Percentiles rank a stretch among this genome's conserved stretches.
phyloP scores from a whole-genome alignment of 164 flowering plant genomes.

The Vitis riparia region DNA sequence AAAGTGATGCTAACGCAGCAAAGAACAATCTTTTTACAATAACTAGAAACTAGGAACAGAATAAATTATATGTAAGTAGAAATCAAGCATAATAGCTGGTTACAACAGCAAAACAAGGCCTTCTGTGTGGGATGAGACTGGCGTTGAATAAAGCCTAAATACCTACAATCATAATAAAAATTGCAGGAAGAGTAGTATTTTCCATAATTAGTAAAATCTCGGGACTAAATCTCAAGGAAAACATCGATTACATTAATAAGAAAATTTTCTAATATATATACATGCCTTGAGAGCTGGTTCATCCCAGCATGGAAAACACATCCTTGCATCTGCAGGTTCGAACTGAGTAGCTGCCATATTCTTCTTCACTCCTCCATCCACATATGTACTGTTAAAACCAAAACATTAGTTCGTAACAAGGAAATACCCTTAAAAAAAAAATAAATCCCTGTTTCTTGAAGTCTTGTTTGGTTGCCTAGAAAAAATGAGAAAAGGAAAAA shows the following conservation, averaged over 20 bases:
- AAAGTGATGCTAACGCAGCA: too few species aligned
- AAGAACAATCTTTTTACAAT: neutral
- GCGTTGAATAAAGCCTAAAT: neutral
- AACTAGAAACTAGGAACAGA: too few species aligned
- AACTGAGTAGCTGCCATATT: slow-evolving; percentile 41
- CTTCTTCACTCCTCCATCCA: slow-evolving; percentile 30
- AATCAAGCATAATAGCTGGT: too few species aligned
- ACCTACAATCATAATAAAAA: neutral
- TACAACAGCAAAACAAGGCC: too few species aligned
- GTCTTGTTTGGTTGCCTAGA: too few species aligned
- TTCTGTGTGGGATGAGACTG: neutral
- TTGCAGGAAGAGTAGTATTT: neutral
- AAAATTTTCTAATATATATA: neutral
- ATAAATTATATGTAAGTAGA: too few species aligned
- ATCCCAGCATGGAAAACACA: slow-evolving; percentile 47
- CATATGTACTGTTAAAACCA: slow-evolving; percentile 16
- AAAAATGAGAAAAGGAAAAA: too few species aligned
- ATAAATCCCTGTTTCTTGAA: neutral
- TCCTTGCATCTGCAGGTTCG: slow-evolving; percentile 29
- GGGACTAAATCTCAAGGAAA: too few species aligned
- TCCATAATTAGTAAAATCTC: too few species aligned
- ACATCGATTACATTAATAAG: neutral
- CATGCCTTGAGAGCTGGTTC: slow-evolving; percentile 40
- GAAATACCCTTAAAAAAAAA: neutral
- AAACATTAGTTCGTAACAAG: too few species aligned